These are phyloP conservation scores for Syncephalastrum monosporum DNA, from an alignment of 371 early-diverging fungal genomes.

Conservation along the genomic window DNA sequence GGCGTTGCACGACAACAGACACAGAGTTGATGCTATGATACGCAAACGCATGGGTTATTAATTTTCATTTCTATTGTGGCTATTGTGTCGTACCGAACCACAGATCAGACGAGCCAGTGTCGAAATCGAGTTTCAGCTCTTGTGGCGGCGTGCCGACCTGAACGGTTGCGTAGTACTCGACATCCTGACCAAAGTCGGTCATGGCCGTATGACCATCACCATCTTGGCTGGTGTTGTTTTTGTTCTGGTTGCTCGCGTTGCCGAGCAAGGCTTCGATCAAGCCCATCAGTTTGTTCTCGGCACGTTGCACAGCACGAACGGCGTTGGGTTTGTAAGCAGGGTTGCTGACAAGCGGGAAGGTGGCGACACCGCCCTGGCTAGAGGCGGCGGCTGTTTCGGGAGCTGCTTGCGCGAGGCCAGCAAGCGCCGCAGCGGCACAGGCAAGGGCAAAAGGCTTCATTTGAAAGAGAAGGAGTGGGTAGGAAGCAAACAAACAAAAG, in stretches of 20 bases:
- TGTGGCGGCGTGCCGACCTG: constrained; percentile 69
- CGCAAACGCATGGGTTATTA: not conserved
- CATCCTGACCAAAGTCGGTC: constrained; percentile 20
- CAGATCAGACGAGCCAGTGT: constrained; percentile 70
- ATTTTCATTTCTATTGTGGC: no score
- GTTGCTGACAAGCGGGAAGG: constrained; percentile 10
- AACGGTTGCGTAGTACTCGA: constrained; percentile 59
- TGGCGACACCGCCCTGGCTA: not conserved
- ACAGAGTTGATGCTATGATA: constrained; percentile 15
- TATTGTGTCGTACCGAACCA: constrained; percentile 41
- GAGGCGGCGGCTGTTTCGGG: not conserved
- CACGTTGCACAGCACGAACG: constrained; percentile 8
- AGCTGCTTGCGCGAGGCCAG: constrained; percentile 10
- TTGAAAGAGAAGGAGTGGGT: not conserved
- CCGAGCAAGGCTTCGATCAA: no score
- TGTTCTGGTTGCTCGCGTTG: no score
- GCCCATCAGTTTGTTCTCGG: not conserved
- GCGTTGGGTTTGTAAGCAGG: constrained; percentile 21
- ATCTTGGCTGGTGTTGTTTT: no score
- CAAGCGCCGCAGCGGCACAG: constrained; percentile 11
- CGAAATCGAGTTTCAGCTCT: constrained; percentile 64
- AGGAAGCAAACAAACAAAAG: not conserved
- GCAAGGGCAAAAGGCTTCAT: constrained; percentile 10
- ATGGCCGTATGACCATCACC: constrained; percentile 15
- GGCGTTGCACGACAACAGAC: constrained; percentile 6